A percentile compares a stretch with the other conserved stretches of the same genome.
phyloP scores from a whole-genome alignment of 768 basidiomycete species.

The Xanthoconium purpureum region DNA sequence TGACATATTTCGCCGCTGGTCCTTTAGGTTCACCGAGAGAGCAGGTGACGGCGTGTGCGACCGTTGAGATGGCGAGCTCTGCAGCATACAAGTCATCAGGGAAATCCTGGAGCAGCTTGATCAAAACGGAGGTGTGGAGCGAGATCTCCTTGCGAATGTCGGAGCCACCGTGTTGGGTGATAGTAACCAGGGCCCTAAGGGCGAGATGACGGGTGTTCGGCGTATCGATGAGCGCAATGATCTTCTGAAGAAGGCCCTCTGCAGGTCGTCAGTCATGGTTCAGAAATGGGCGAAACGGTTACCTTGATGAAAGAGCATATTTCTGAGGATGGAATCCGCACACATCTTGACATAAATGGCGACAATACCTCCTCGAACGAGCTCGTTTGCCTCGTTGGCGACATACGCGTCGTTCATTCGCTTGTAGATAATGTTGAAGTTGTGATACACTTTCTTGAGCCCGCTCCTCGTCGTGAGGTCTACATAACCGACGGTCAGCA shows the following conservation, averaged over 20 bases:
- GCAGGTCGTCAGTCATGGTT: neutral
- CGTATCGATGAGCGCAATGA: constrained; percentile 48
- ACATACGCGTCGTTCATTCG: constrained; percentile 47
- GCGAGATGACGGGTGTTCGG: constrained; percentile 47
- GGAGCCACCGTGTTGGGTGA: constrained; percentile 58
- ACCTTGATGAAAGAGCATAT: constrained; percentile 55
- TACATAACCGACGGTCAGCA: neutral
- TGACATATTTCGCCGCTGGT: constrained; percentile 34
- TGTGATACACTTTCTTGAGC: constrained; percentile 56
- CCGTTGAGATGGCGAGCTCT: constrained; percentile 47
- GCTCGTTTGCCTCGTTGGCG: constrained; percentile 38
- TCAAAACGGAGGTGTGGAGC: constrained; percentile 34
- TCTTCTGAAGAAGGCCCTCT: constrained; percentile 49
- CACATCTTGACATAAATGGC: constrained; percentile 63
- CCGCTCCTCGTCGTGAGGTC: constrained; percentile 45
- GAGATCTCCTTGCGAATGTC: constrained; percentile 51
- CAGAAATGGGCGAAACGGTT: neutral
- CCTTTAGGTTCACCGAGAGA: constrained; percentile 38
- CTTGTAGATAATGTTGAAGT: constrained; percentile 49
- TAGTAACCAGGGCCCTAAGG: constrained; percentile 49
- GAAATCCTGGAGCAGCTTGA: constrained; percentile 45
- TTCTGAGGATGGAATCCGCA: constrained; percentile 52
- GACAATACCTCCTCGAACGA: constrained; percentile 50
- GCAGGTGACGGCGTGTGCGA: constrained; percentile 48
- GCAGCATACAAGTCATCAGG: constrained; percentile 47